Evolutionary conservation across 768 basidiomycete species (phyloP).

Genomic region (Auricularia cornea): DNA sequence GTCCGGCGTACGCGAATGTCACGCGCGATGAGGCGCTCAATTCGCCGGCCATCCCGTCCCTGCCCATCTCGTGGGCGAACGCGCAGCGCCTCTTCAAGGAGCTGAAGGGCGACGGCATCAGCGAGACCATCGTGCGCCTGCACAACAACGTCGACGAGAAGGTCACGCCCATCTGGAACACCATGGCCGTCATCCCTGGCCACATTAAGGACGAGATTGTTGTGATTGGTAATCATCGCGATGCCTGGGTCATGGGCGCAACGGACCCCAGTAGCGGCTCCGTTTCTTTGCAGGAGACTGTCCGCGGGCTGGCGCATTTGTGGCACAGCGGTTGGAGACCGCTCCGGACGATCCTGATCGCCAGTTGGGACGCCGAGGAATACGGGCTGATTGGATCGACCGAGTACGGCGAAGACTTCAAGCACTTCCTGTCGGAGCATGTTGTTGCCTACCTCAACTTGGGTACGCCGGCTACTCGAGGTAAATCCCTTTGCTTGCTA

Average conservation of each 20-base stretch:
- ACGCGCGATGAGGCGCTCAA: conserved; percentile 47
- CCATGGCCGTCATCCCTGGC: conserved; percentile 76
- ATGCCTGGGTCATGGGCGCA: conserved; percentile 75
- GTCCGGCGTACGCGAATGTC: conserved; percentile 77
- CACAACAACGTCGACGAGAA: conserved; percentile 67
- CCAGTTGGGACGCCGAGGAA: conserved; percentile 72
- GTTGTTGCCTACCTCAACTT: conserved; percentile 85
- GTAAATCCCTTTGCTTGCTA: neutral
- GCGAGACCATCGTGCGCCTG: conserved; percentile 40
- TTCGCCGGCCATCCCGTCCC: conserved; percentile 68
- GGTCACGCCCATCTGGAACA: conserved; percentile 87
- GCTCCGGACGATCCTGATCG: conserved; percentile 62
- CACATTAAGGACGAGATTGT: conserved; percentile 79
- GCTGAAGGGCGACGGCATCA: conserved; percentile 33
- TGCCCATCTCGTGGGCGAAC: conserved; percentile 88
- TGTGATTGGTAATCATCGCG: conserved; percentile 80
- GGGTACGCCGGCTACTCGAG: too few species aligned
- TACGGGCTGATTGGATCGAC: conserved; percentile 77
- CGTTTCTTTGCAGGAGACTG: conserved; percentile 65
- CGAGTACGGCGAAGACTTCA: conserved; percentile 92
- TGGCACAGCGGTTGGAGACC: conserved; percentile 76
- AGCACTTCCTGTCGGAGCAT: conserved; percentile 67
- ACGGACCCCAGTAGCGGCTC: conserved; percentile 76
- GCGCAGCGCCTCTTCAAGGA: conserved; percentile 57
- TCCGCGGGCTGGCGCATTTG: conserved; percentile 64